Percentiles rank a stretch among this genome's conserved stretches.
Evolutionary conservation across 2,329 filamentous ascomycete species (phyloP).

Genomic region (Lizonia empirigonia): DNA sequence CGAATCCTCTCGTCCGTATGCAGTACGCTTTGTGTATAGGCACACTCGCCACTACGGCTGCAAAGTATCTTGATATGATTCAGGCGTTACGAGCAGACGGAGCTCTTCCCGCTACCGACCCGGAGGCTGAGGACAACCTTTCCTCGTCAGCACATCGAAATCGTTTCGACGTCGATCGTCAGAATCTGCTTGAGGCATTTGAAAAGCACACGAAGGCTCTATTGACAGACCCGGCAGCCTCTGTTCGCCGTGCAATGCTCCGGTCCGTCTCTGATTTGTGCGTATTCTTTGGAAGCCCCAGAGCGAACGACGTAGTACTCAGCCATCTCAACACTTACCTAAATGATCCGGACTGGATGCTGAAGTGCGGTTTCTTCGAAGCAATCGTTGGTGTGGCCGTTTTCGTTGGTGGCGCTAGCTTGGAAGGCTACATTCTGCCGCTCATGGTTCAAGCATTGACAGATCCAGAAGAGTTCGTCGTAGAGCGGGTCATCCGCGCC

Average conservation of each 20-base stretch:
- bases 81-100: slow-evolving; percentile 85
- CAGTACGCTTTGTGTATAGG: slow-evolving; percentile 94
- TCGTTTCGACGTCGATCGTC: slow-evolving; percentile 84
- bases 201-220: slow-evolving; percentile 88
- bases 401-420: slow-evolving; percentile 83
- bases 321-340: slow-evolving; percentile 97
- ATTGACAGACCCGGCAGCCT: slow-evolving; percentile 82
- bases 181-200: slow-evolving; percentile 81
- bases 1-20: slow-evolving; percentile 75
- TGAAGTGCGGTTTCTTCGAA: slow-evolving; percentile 97
- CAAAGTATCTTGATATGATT: slow-evolving; percentile 86
- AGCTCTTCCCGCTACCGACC: slow-evolving; percentile 75
- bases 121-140: slow-evolving; percentile 76
- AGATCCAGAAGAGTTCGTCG: slow-evolving; percentile 90
- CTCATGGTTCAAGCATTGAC: slow-evolving; percentile 94
- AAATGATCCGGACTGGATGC: slow-evolving; percentile 93
- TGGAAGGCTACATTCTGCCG: slow-evolving; percentile 95
- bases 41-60: slow-evolving; percentile 82
- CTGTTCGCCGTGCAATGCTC: slow-evolving; percentile 88
- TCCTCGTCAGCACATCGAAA: slow-evolving; percentile 75
- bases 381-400: slow-evolving; percentile 90
- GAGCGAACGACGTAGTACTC: slow-evolving; percentile 92
- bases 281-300: slow-evolving; percentile 90
- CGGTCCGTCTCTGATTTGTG: slow-evolving; percentile 91
- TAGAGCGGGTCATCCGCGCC: slow-evolving; percentile 87